A percentile compares a stretch with the other conserved stretches of the same genome.
phyloP scores from a whole-genome alignment of 2,329 filamentous ascomycete genomes.

The Pyrenophora seminiperda region DNA sequence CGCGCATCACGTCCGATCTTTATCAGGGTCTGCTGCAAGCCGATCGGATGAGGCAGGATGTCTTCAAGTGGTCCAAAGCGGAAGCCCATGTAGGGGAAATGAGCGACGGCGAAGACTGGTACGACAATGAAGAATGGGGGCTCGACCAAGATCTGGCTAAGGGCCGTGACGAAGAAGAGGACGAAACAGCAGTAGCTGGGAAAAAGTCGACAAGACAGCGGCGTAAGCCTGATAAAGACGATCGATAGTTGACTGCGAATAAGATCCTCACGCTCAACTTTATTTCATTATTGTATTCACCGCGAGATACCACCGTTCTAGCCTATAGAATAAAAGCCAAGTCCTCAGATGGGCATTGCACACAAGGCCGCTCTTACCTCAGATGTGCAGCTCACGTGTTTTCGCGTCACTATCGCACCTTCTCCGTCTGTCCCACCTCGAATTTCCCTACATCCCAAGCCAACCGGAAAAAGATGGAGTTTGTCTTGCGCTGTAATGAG shows the following conservation, averaged over 20 bases:
- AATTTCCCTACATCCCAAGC: slow-evolving; percentile 1
- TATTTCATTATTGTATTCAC: slow-evolving; percentile 17
- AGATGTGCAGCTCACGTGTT: slow-evolving; percentile 12
- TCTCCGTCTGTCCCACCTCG: background rate
- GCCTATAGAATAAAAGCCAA: slow-evolving; percentile 7
- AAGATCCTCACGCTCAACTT: background rate
- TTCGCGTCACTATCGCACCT: slow-evolving; percentile 7
- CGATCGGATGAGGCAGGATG: slow-evolving; percentile 71
- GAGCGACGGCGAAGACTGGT: slow-evolving; percentile 90
- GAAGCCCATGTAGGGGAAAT: slow-evolving; percentile 78
- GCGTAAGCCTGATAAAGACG: slow-evolving; percentile 45
- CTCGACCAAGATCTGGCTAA: slow-evolving; percentile 77
- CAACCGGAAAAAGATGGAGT: slow-evolving; percentile 65
- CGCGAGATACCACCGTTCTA: slow-evolving; percentile 33
- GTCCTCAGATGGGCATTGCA: background rate
- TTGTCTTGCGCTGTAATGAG: slow-evolving; percentile 76
- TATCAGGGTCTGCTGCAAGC: slow-evolving; percentile 74
- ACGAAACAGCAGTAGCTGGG: slow-evolving; percentile 59
- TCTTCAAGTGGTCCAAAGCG: slow-evolving; percentile 76
- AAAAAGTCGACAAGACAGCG: slow-evolving; percentile 56
- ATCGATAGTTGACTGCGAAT: slow-evolving; percentile 28
- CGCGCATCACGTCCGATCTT: slow-evolving; percentile 70
- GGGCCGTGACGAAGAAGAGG: slow-evolving; percentile 81
- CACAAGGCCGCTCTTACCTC: slow-evolving; percentile 22
- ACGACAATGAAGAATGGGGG: slow-evolving; percentile 80